Evolutionary conservation across 768 basidiomycete genomes (phyloP), one percentile per base, ranked within the genome.

Genomic region (Collybia nuda): DNA sequence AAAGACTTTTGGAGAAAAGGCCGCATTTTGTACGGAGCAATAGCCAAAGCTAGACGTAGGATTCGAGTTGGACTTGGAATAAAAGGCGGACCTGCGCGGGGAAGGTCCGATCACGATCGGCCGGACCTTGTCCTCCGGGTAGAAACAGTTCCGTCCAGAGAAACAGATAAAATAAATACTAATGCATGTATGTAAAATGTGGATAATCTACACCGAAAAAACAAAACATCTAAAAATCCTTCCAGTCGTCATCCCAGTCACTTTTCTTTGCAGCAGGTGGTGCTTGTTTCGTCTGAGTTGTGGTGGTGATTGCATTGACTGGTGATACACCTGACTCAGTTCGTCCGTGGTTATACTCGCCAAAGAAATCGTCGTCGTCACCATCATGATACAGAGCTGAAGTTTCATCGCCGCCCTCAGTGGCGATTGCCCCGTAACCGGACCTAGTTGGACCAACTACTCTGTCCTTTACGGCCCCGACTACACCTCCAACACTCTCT

Each of bases 191-290:
- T 39, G 47, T 28, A 44, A 41, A 17, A 32, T 40, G 42, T 39
- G 24, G 35, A 22, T 43, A 17, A 29, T 48, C 40, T 24, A 18
- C 19, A 44, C 38, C 48, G 47, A 56, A 40, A 11, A 23, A 21
- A 43, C n/a, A n/a, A 24, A 12, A 29, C 32, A 32, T 59, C 72
- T 80, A 90, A 57, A 90, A 90, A 63, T 88, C 86, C 66, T 90
- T 84, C 88, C 88, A 90, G 43, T 88, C 88, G 54, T 85, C 85
- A 54, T 86, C 82, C 84, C 88, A 90, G 37, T 80, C 82, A 54
- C 77, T 81, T 44, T 73, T 73, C 62, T 79, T 78, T 18, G 66
- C 55, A 3, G 62, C 48, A 26, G 63, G 54, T 4, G 51, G 42
- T 21, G 50, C 41, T 24, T 51, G 44, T 26, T 54, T 23, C 32